These are phyloP conservation scores for Tylopilus sp. DNA, from an alignment of 768 basidiomycete species.

Conservation along the genomic window DNA sequence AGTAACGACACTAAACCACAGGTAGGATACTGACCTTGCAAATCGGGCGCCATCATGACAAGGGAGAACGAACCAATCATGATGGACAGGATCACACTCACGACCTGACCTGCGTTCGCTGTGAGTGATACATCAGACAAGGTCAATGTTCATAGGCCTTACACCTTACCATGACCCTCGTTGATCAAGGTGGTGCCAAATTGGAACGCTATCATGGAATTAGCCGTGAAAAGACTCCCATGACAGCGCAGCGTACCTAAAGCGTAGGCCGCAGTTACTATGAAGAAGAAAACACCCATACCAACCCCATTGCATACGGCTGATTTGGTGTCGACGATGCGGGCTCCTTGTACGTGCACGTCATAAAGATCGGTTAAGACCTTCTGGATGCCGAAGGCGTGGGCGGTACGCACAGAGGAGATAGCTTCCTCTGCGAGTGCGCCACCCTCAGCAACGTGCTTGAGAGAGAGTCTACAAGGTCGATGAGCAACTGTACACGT, in stretches of 20 bases:
- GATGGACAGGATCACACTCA: constrained; percentile 83
- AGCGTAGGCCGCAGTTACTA: constrained; percentile 74
- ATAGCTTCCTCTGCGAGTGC: constrained; percentile 91
- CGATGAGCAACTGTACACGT: constrained; percentile 1
- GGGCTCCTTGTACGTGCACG: constrained; percentile 50
- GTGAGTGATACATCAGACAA: neutral
- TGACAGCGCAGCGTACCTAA: constrained; percentile 43
- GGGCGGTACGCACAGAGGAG: constrained; percentile 81
- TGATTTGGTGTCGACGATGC: constrained; percentile 51
- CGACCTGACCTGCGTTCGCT: constrained; percentile 70
- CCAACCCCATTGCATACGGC: constrained; percentile 61
- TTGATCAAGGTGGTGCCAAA: constrained; percentile 88
- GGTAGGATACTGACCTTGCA: constrained; percentile 55
- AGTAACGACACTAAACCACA: neutral
- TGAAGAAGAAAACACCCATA: constrained; percentile 75
- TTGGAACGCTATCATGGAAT: constrained; percentile 58
- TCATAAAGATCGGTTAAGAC: constrained; percentile 67
- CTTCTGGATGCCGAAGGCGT: constrained; percentile 84
- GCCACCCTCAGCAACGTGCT: constrained; percentile 75
- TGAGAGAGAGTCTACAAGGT: constrained; percentile 54
- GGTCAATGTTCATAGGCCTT: neutral
- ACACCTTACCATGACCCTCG: constrained; percentile 44
- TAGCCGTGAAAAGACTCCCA: neutral
- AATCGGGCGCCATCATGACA: constrained; percentile 79
- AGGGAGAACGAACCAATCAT: constrained; percentile 90